phyloP scores from a whole-genome alignment of 2,329 filamentous ascomycete genomes.

The Aspergillus sp. region DNA sequence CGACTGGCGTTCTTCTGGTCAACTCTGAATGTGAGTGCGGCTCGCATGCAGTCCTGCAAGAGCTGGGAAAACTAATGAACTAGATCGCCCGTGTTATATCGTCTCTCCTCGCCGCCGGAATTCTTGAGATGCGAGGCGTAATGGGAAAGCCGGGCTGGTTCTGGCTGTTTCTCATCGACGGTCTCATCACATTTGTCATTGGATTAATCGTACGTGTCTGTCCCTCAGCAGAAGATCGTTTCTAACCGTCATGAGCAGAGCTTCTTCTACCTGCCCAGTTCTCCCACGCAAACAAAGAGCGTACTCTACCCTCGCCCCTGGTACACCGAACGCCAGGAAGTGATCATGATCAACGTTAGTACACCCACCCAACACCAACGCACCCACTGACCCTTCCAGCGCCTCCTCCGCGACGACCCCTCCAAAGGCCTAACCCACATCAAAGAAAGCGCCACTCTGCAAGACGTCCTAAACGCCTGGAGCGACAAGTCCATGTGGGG shows the following conservation, averaged over 20 bases:
- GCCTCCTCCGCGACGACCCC: constrained; percentile 53
- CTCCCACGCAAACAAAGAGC: constrained; percentile 26
- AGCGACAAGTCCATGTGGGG: constrained; percentile 50
- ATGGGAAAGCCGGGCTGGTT: constrained; percentile 43
- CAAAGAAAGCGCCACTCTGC: constrained; percentile 42
- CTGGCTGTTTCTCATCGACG: constrained; percentile 44
- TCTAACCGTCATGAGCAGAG: constrained; percentile 10
- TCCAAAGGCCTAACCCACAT: constrained; percentile 51
- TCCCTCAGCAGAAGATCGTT: constrained; percentile 10
- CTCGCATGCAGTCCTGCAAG: neutral
- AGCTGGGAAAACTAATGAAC: neutral
- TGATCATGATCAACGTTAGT: constrained; percentile 27
- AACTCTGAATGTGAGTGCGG: constrained; percentile 26
- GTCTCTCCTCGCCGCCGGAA: constrained; percentile 38
- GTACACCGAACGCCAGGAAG: constrained; percentile 28
- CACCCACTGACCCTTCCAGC: constrained; percentile 19
- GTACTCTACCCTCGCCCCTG: constrained; percentile 19
- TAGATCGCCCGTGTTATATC: constrained; percentile 33
- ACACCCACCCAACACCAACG: neutral
- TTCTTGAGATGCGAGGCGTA: constrained; percentile 42
- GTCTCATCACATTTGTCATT: constrained; percentile 42
- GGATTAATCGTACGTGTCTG: constrained; percentile 32
- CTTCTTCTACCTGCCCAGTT: constrained; percentile 27
- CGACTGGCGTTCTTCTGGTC: constrained; percentile 46
- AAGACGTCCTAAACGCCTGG: constrained; percentile 47